Base-by-base conservation (phyloP, 257 asterid species). In the Solanum okadae region DNA sequence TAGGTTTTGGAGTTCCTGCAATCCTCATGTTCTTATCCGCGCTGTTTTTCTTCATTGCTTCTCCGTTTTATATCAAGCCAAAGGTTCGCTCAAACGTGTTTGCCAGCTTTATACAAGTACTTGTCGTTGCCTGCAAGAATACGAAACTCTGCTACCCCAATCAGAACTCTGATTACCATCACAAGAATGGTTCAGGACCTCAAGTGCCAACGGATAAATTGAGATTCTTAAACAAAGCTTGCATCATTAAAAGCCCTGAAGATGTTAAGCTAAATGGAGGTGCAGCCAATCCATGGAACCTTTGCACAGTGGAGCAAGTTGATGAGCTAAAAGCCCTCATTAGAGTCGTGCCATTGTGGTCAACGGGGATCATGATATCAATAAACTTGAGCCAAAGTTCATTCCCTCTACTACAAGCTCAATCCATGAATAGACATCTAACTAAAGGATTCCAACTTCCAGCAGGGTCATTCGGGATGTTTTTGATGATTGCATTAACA, bases 1-100 rank as follows among this genome's bases (percentile, higher is more conserved):
- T 95, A 56, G 98, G 96, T 4, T 95, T 94, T 72, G 98, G 94
- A 5, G 91, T 93, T 35, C 96, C 96, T 11, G 95, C 90, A 7
- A 38, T 93, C 10, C 90, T 95, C 13, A 94, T 94, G 96, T 77
- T 93, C 10, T 81, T 90, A 76, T 89, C 95, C 12, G 87, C 91
- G 35, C 20, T 93, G 35, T 75, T 88, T 22, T 93, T 93, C 88
- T 88, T 91, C 38, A 56, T 93, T 9, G 98, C 95, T 23, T 91
- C 93, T 77, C 73, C 94, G 0, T 82, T 94, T 10, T 94, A 94
- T 81, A 46, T 94, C 85, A 93, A 91, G 61, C 89, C 71, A 61
- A 89, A 84, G 25, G 89, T 91, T 27, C 86, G 49, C 42, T 89
- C 85, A 61, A 93, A 94, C 90, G 91, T 94, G 86, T 59, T 94